Conservation (phyloP, 2,329 filamentous ascomycete genomes). For the Colletotrichum limetticola region DNA sequence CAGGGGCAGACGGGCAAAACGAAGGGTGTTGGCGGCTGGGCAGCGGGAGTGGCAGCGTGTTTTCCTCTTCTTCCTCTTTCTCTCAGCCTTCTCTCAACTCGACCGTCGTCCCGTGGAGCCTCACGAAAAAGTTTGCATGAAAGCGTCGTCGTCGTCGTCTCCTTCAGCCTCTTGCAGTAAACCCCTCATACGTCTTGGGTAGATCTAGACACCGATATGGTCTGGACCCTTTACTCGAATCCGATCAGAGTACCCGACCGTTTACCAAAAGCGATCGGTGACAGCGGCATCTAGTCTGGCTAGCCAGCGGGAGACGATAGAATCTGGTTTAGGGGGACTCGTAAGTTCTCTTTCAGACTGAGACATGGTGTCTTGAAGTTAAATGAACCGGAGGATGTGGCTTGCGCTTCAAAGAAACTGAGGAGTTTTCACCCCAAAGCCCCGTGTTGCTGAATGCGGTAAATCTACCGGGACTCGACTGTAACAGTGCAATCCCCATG, state of each 20-base stretch:
- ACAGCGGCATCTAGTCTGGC: background rate
- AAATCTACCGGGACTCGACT: background rate
- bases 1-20: background rate
- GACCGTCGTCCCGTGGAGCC: background rate
- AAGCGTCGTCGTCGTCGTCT: background rate
- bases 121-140: background rate
- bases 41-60: background rate
- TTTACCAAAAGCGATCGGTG: background rate
- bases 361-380: background rate
- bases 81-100: background rate
- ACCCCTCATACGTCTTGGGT: background rate
- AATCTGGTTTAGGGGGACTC: background rate
- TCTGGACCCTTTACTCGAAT: background rate
- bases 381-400: background rate
- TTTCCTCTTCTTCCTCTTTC: too few relatives aligned
- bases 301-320: background rate
- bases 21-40: background rate
- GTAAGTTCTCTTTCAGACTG: background rate
- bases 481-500: background rate
- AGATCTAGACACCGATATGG: background rate
- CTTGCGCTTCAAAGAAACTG: slow-evolving; percentile 7
- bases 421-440: background rate
- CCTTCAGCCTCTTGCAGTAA: background rate
- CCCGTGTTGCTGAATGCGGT: background rate
- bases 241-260: background rate